Percentiles rank a stretch among this genome's conserved stretches.
These are phyloP conservation scores for Coemansia sp. DNA, from an alignment of 192 early-diverging fungal genomes.

Conservation along the genomic window DNA sequence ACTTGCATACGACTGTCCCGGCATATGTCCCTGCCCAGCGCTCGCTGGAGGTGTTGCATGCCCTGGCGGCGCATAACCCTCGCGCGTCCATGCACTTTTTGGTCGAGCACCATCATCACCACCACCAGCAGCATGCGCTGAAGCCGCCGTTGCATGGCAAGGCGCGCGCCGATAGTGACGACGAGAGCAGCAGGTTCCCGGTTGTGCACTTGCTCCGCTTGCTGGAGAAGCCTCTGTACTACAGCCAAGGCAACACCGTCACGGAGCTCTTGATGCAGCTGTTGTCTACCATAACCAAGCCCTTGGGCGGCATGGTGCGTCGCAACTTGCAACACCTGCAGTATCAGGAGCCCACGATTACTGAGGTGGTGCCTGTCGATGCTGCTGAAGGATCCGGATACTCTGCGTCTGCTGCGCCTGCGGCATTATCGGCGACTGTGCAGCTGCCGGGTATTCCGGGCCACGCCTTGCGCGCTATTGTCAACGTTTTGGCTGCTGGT, in stretches of 20 bases:
- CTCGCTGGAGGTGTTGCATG: slow-evolving; percentile 81
- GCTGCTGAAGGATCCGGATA: slow-evolving; percentile 6
- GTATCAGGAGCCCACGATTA: slow-evolving; percentile 1
- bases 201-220: slow-evolving; percentile 79
- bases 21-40: slow-evolving; percentile 91
- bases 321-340: slow-evolving; percentile 47
- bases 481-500: slow-evolving; percentile 87
- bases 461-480: slow-evolving; percentile 77
- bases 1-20: slow-evolving; percentile 61
- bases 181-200: slow-evolving; percentile 59
- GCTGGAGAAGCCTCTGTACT: slow-evolving; percentile 81
- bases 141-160: slow-evolving; percentile 28
- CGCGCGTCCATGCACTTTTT: slow-evolving; percentile 72
- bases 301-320: slow-evolving; percentile 65
- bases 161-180: slow-evolving; percentile 70
- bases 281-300: slow-evolving; percentile 77
- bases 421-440: slow-evolving; percentile 27
- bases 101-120: slow-evolving; percentile 32
- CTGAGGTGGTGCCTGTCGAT: neutral
- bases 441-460: slow-evolving; percentile 83
- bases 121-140: slow-evolving; percentile 7
- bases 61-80: slow-evolving; percentile 78
- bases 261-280: slow-evolving; percentile 91
- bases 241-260: slow-evolving; percentile 70
- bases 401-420: neutral